Evolutionary conservation across 805 yeast species (phyloP).

Genomic region (Barnettozyma sp.): DNA sequence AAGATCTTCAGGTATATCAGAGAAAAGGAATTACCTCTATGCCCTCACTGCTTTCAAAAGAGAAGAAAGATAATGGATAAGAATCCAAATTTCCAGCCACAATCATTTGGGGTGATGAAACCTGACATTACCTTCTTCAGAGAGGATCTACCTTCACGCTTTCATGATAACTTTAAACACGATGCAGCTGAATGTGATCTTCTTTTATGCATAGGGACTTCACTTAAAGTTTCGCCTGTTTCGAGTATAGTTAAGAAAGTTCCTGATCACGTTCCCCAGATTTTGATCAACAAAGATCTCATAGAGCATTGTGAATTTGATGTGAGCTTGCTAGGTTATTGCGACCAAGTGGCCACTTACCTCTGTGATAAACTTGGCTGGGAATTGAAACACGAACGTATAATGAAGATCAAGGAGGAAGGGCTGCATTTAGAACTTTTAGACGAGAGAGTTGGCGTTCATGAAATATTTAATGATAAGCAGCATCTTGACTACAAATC

Average conservation of each 20-base stretch:
- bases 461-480: conserved; percentile 27
- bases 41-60: conserved; percentile 56
- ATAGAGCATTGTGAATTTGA: conserved; percentile 76
- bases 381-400: conserved; percentile 52
- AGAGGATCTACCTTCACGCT: conserved; percentile 67
- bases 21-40: conserved; percentile 54
- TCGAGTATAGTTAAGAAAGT: conserved; percentile 76
- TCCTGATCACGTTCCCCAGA: conserved; percentile 70
- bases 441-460: conserved; percentile 31
- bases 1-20: conserved; percentile 55
- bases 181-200: conserved; percentile 71
- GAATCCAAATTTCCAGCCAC: conserved; percentile 25
- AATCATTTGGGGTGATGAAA: conserved; percentile 74
- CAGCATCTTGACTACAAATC: conserved; percentile 16
- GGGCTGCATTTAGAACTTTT: conserved; percentile 26
- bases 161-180: conserved; percentile 49
- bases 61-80: conserved; percentile 30
- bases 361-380: conserved; percentile 52
- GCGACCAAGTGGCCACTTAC: conserved; percentile 75
- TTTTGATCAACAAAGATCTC: conserved; percentile 71
- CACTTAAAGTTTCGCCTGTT: conserved; percentile 88
- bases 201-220: conserved; percentile 81
- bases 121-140: conserved; percentile 94
- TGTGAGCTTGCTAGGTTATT: conserved; percentile 64
- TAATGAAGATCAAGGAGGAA: conserved; percentile 30